Evolutionary conservation across 2,329 filamentous ascomycete species (phyloP), one percentile per base, ranked within the genome.

Genomic region (Trichophyton rubrum): DNA sequence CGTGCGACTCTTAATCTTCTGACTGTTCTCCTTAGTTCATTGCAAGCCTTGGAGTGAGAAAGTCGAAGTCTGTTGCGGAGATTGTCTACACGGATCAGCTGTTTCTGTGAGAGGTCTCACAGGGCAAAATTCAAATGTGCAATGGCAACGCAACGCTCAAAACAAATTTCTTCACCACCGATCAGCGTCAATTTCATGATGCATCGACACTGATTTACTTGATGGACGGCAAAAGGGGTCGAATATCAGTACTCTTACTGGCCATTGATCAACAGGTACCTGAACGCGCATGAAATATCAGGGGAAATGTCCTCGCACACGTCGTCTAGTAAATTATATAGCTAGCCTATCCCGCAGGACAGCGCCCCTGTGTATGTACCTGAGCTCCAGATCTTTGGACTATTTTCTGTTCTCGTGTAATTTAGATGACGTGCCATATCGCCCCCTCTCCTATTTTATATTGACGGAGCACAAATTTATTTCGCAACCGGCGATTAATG

Each of bases 91-190:
- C 49, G 27, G 49, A 55, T 55, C 49, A 35, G 49, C n/a, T 38
- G 49, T 55, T 35, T 35, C 49, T 55, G 49, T 55, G 49, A 55
- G 49, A 55, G 15, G n/a, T 33, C 30, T 55, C 49, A 55, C 49
- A 33, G 27, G 27, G 49, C 27, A 6, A 15, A 1, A 17, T 55
- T 15, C 8, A 5, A 55, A 35, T 55, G 27, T 55, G 27, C 33
- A 55, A 38, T 27, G 24, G 27, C 27, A 27, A 9, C 27, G 27
- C 8, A 6, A 24, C 13, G 24, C 15, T 55, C 13, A 55, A 55
- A 55, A 33, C 49, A 55, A 30, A 30, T n/a, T 49, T 53, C 22
- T 55, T 9, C 15, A 35, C 9, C 27, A 17, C 20, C 11, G 24
- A 55, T 55, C 49, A 20, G n/a, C 49, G 33, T 55, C 15, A 27